Evolutionary conservation across 805 yeast genomes (phyloP).

Genomic region (Vanderwaltozyma verrucispora): DNA sequence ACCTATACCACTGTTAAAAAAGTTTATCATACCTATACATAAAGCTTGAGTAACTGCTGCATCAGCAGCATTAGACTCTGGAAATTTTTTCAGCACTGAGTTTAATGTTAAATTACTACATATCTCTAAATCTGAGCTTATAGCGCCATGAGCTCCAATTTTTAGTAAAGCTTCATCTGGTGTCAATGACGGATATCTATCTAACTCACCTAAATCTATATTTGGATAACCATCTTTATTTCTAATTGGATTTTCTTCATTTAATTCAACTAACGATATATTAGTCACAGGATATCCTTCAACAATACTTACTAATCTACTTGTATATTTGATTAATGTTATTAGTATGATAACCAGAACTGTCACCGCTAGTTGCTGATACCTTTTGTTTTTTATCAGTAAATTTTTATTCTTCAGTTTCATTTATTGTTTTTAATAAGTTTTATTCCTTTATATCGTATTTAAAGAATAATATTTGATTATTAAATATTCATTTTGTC

Average conservation of each 20-base stretch:
- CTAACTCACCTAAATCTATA: conserved; percentile 32
- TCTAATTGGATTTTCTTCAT: not conserved
- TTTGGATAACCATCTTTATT: conserved; percentile 17
- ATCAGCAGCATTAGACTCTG: conserved; percentile 78
- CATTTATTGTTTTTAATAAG: too few species aligned
- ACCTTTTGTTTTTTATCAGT: too few species aligned
- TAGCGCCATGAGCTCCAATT: conserved; percentile 24
- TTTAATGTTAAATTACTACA: conserved; percentile 23
- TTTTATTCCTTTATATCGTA: too few species aligned
- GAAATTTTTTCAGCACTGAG: conserved; percentile 20
- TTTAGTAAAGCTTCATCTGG: conserved; percentile 24
- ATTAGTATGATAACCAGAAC: too few species aligned
- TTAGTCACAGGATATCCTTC: not conserved
- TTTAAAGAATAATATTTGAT: too few species aligned
- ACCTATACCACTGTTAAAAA: conserved; percentile 83
- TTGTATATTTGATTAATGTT: too few species aligned
- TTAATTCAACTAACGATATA: not conserved
- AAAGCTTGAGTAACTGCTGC: conserved; percentile 83
- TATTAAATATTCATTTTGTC: too few species aligned
- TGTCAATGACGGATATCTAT: conserved; percentile 28
- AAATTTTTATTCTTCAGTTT: too few species aligned
- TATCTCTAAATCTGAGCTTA: conserved; percentile 30
- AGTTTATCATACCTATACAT: conserved; percentile 76
- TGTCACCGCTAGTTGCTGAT: too few species aligned
- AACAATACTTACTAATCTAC: not conserved